phyloP scores from a whole-genome alignment of 2,329 filamentous ascomycete species.

The Calonectria ilicicola region DNA sequence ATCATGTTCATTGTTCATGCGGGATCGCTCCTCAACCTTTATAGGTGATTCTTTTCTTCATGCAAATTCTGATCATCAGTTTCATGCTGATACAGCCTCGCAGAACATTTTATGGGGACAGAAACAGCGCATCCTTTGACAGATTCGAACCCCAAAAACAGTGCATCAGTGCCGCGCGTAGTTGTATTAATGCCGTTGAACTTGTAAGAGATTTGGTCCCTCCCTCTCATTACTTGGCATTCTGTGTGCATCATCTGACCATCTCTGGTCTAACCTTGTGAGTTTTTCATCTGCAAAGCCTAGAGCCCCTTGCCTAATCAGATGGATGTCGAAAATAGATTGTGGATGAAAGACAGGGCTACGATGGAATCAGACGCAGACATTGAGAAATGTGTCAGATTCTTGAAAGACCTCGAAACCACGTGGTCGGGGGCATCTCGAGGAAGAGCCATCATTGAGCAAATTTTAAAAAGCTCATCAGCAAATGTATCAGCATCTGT shows the following conservation, averaged over 20 bases:
- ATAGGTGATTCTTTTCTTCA: constrained; percentile 17
- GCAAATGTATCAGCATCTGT: neutral
- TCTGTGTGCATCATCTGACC: constrained; percentile 43
- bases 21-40: constrained; percentile 42
- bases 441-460: constrained; percentile 40
- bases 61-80: too few relatives aligned
- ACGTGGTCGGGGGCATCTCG: constrained; percentile 40
- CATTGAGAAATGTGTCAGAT: constrained; percentile 34
- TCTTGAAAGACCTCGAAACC: constrained; percentile 39
- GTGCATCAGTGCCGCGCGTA: constrained; percentile 40
- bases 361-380: constrained; percentile 17
- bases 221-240: constrained; percentile 42
- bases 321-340: constrained; percentile 12
- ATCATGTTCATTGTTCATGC: constrained; percentile 45
- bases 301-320: neutral
- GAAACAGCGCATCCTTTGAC: neutral
- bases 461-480: constrained; percentile 26
- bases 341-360: constrained; percentile 30
- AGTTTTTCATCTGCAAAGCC: neutral
- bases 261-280: constrained; percentile 42
- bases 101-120: neutral
- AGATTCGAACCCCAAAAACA: constrained; percentile 28
- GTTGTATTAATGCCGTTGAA: constrained; percentile 43
- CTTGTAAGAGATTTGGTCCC: constrained; percentile 37
- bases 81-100: neutral